Percentiles rank a stretch among this genome's conserved stretches.
Conservation (phyloP, 2,329 filamentous ascomycete species). For the Pseudocercospora ulei region DNA sequence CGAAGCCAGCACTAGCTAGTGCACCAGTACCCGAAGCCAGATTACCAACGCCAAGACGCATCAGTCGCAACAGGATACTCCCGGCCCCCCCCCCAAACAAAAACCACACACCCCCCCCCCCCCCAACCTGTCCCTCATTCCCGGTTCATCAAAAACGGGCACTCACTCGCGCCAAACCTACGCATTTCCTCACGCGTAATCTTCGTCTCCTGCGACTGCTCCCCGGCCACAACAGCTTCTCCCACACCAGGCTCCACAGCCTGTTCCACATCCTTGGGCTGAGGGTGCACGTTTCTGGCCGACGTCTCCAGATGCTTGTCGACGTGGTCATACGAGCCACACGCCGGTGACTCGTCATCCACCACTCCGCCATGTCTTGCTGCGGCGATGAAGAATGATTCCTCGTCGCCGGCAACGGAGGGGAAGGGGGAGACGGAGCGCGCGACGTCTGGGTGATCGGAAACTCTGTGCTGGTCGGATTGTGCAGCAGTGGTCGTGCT, state of each 20-base stretch:
- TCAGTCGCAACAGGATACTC: too few species aligned
- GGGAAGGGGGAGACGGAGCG: slow-evolving; percentile 25
- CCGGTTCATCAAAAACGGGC: slow-evolving; percentile 36
- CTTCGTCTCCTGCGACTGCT: slow-evolving; percentile 31
- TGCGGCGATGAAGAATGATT: slow-evolving; percentile 11
- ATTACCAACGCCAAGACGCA: too few species aligned
- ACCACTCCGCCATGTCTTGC: slow-evolving; percentile 12
- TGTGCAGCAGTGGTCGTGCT: slow-evolving; percentile 6
- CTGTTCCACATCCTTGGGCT: slow-evolving; percentile 32
- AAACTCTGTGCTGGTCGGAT: neutral
- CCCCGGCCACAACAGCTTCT: slow-evolving; percentile 33
- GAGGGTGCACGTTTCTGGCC: slow-evolving; percentile 31
- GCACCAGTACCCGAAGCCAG: too few species aligned
- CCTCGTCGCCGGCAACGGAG: slow-evolving; percentile 20
- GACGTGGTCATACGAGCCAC: slow-evolving; percentile 26
- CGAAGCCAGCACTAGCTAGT: too few species aligned
- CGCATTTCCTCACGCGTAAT: slow-evolving; percentile 37
- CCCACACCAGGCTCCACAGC: slow-evolving; percentile 30
- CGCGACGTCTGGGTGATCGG: slow-evolving; percentile 6
- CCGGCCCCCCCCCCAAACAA: too few species aligned
- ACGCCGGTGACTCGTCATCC: slow-evolving; percentile 25
- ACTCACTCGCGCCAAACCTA: slow-evolving; percentile 27
- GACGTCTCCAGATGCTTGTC: slow-evolving; percentile 30
- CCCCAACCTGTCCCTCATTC: slow-evolving; percentile 23
- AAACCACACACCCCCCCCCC: neutral